Evolutionary conservation across 176 grass and related monocot species (phyloP).

Genomic region (Miscanthus lutarioriparius): DNA sequence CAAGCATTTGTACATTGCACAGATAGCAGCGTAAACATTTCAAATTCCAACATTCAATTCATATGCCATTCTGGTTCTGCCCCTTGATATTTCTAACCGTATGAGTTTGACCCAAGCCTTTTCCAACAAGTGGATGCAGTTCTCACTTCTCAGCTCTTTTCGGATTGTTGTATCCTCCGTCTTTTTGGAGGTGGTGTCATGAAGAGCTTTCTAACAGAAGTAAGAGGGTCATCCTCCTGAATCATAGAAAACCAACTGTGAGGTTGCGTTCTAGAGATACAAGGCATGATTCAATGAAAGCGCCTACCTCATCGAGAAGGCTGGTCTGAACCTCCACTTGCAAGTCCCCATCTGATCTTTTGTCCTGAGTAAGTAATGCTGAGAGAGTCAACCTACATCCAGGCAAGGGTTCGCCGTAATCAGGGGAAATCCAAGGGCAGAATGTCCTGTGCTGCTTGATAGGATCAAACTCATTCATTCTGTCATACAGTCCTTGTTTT

Average conservation of each 20-base stretch:
- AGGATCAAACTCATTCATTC: slow-evolving; percentile 77
- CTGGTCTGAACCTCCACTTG: slow-evolving; percentile 42
- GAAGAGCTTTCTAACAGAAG: slow-evolving; percentile 86
- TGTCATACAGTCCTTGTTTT: slow-evolving; percentile 49
- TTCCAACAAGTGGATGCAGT: slow-evolving; percentile 4
- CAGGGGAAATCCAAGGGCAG: slow-evolving; percentile 85
- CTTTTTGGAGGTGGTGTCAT: slow-evolving; percentile 61
- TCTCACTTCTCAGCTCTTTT: slow-evolving; percentile 35
- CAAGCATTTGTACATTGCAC: too few relatives aligned
- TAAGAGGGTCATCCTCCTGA: slow-evolving; percentile 80
- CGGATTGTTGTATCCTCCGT: slow-evolving; percentile 40
- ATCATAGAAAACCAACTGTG: slow-evolving; percentile 41
- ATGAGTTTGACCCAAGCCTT: neutral
- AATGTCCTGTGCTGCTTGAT: slow-evolving; percentile 88
- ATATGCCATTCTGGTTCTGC: neutral
- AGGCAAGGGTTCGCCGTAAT: slow-evolving; percentile 48
- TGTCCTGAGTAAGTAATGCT: slow-evolving; percentile 64
- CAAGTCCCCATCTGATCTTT: slow-evolving; percentile 33
- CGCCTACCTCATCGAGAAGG: slow-evolving; percentile 66
- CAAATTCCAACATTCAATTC: slow-evolving; percentile 4
- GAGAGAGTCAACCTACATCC: slow-evolving; percentile 79
- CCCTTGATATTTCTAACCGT: neutral
- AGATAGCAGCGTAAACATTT: too few relatives aligned
- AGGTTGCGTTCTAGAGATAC: slow-evolving; percentile 15
- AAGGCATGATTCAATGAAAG: slow-evolving; percentile 37